Percentiles rank a stretch among this genome's conserved stretches.
These are phyloP conservation scores for Lyophyllum atratum DNA, from an alignment of 768 basidiomycete genomes.

Conservation along the genomic window DNA sequence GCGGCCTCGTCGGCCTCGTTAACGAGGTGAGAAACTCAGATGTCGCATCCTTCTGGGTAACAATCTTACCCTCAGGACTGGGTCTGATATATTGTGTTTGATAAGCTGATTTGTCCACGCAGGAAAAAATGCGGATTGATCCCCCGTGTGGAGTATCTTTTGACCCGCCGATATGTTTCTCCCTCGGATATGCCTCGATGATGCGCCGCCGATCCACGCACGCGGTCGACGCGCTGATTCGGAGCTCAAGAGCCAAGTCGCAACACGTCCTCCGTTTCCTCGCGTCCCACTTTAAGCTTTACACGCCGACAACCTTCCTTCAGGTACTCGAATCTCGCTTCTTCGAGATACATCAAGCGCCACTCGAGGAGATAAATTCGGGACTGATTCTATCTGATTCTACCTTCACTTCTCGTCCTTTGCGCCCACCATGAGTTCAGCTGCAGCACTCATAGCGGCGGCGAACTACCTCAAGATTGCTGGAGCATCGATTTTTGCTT, in stretches of 20 bases:
- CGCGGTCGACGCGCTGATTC: neutral
- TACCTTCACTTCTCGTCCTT: neutral
- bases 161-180: neutral
- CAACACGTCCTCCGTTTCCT: neutral
- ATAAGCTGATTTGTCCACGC: neutral
- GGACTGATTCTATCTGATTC: neutral
- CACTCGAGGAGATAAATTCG: neutral
- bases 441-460: neutral
- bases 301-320: neutral
- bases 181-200: neutral
- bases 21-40: neutral
- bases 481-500: slow-evolving; percentile 20
- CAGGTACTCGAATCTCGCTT: neutral
- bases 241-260: neutral
- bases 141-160: neutral
- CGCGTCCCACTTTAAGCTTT: neutral
- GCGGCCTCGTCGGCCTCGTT: neutral
- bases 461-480: slow-evolving; percentile 23
- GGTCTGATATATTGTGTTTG: neutral
- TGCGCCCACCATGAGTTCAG: slow-evolving; percentile 3
- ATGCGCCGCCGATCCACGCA: neutral
- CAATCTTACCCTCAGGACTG: neutral
- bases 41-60: neutral
- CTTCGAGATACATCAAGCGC: neutral
- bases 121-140: neutral